These are phyloP conservation scores for Sphagnum magellanicum DNA, from an alignment of 228 moss, liverwort and hornwort genomes.

Conservation along the genomic window DNA sequence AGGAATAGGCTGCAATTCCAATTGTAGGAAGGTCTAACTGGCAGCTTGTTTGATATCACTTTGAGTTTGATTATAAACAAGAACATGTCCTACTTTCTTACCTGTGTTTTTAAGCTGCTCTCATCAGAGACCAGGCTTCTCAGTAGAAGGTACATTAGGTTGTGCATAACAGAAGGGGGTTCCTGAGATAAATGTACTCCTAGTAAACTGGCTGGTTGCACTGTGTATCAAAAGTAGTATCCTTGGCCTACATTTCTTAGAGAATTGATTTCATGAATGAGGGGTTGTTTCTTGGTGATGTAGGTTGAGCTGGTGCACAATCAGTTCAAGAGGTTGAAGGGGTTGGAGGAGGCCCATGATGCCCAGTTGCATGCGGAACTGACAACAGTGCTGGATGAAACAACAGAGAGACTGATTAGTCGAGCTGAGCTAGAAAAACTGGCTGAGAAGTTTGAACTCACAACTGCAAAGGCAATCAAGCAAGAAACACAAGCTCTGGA, in stretches of 20 bases:
- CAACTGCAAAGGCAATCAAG: slow-evolving; percentile 29
- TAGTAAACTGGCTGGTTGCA: background rate
- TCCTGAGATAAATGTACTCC: background rate
- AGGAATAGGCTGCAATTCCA: background rate
- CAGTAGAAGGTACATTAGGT: background rate
- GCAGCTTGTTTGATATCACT: background rate
- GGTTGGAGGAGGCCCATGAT: slow-evolving; percentile 23
- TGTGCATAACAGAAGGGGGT: background rate
- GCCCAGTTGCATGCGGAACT: slow-evolving; percentile 24
- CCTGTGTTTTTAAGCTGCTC: background rate
- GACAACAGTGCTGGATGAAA: slow-evolving; percentile 8
- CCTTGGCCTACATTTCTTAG: too few species aligned
- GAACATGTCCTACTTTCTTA: background rate
- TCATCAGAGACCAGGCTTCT: background rate
- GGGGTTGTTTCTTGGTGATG: background rate
- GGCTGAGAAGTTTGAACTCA: slow-evolving; percentile 28
- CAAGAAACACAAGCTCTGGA: slow-evolving; percentile 45
- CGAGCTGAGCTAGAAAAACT: slow-evolving; percentile 22
- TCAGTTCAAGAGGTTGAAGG: slow-evolving; percentile 43
- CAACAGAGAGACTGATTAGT: slow-evolving; percentile 9
- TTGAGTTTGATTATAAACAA: background rate
- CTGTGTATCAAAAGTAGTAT: background rate
- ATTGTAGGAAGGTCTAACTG: background rate
- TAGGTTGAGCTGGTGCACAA: slow-evolving; percentile 43
- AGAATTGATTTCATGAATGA: background rate